Evolutionary conservation across 2,329 filamentous ascomycete species (phyloP).

Genomic region (Diplodia scrobiculata): DNA sequence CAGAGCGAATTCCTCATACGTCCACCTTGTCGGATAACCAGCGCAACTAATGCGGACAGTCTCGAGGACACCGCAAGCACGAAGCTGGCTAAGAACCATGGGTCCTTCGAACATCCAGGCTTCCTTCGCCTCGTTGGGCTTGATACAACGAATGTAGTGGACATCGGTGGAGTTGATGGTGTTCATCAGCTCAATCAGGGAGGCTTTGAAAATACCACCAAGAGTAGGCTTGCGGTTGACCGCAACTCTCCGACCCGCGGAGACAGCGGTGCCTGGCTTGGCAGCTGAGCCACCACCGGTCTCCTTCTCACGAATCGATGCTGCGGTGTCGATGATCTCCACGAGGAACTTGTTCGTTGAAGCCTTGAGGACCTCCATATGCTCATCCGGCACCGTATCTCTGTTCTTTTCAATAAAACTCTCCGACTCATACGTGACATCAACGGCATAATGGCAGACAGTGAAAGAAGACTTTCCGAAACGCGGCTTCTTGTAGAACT

Average conservation of each 20-base stretch:
- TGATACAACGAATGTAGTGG: constrained; percentile 98
- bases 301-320: constrained; percentile 88
- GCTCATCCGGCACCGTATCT: constrained; percentile 97
- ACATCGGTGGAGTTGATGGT: constrained; percentile 98
- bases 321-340: constrained; percentile 81
- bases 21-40: constrained; percentile 97
- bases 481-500: constrained; percentile 97
- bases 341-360: constrained; percentile 84
- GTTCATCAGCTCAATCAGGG: constrained; percentile 94
- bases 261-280: constrained; percentile 65
- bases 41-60: constrained; percentile 97
- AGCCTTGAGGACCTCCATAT: constrained; percentile 85
- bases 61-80: constrained; percentile 97
- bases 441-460: constrained; percentile 95
- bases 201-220: constrained; percentile 98
- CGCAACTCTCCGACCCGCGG: constrained; percentile 78
- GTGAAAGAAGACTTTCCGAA: constrained; percentile 98
- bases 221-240: constrained; percentile 96
- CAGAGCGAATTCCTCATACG: constrained; percentile 95
- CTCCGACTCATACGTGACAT: constrained; percentile 98
- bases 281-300: constrained; percentile 64
- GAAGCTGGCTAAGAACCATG: constrained; percentile 95
- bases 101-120: constrained; percentile 98
- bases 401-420: constrained; percentile 99
- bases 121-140: constrained; percentile 95